Evolutionary conservation across 352 stramenopile species (phyloP).

Genomic region (Pythium sukuiense): DNA sequence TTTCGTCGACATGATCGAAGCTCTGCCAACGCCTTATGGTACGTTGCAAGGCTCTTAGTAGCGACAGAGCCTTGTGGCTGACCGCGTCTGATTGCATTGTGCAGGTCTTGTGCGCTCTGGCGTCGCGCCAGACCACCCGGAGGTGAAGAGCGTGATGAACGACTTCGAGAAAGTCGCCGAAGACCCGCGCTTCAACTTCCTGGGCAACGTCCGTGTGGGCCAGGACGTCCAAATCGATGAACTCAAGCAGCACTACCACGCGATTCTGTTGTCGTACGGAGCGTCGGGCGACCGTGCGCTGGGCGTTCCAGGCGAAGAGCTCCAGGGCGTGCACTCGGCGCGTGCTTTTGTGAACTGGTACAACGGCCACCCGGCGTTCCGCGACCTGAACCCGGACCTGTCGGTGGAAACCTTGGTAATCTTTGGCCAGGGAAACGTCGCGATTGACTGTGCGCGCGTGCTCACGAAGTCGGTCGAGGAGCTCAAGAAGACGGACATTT

Average conservation of each 20-base stretch:
- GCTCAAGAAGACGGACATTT: slow-evolving; percentile 93
- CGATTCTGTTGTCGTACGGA: slow-evolving; percentile 95
- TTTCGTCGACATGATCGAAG: slow-evolving; percentile 92
- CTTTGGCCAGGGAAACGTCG: slow-evolving; percentile 97
- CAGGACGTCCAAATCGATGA: slow-evolving; percentile 86
- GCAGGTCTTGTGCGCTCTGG: slow-evolving; percentile 94
- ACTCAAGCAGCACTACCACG: slow-evolving; percentile 92
- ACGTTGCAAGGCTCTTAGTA: not conserved
- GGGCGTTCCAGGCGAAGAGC: slow-evolving; percentile 81
- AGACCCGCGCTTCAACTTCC: slow-evolving; percentile 82
- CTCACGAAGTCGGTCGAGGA: slow-evolving; percentile 90
- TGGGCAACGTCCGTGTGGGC: slow-evolving; percentile 90
- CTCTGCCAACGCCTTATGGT: slow-evolving; percentile 93
- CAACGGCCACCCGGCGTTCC: slow-evolving; percentile 96
- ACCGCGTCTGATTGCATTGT: not conserved
- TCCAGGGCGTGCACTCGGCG: slow-evolving; percentile 79
- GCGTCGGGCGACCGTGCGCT: slow-evolving; percentile 90
- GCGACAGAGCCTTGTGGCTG: not conserved
- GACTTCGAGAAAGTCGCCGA: slow-evolving; percentile 94
- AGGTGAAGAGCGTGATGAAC: slow-evolving; percentile 98
- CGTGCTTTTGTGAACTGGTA: slow-evolving; percentile 99
- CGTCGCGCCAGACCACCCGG: slow-evolving; percentile 97
- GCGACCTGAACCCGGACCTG: slow-evolving; percentile 74
- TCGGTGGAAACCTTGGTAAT: slow-evolving; percentile 88
- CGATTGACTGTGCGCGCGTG: slow-evolving; percentile 95